Evolutionary conservation across 2,329 filamentous ascomycete species (phyloP), one percentile per base, ranked within the genome.

Genomic region (Scytalidium lignicola): DNA sequence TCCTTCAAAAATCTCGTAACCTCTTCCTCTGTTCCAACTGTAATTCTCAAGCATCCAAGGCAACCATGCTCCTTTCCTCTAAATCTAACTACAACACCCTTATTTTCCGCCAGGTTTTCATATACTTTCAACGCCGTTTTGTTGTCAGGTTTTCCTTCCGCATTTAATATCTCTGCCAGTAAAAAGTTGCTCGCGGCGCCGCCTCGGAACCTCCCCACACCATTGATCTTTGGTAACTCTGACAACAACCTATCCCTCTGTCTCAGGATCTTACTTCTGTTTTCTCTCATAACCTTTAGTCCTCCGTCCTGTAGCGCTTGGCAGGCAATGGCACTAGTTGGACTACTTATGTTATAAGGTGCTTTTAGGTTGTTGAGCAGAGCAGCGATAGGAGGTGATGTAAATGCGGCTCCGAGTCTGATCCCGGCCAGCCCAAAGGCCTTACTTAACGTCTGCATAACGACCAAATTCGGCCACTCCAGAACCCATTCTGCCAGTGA

Each of bases 401-500:
- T 80, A 65, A 96, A 99, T 1, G 89, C 90, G 7, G 84, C 88
- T 43, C 93, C 93, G 1, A 99, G 77, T 15, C 93, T 79, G 64
- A 99, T 96, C 45, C 92, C 93, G 3, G 93, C 93, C 63, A 99
- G 80, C 22, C 93, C 93, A 64, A 99, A 99, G 0, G 90, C 93
- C 69, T 99, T 99, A 62, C 88, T 95, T n/a, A 97, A 78, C 1
- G 93, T 99, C 74, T 99, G 93, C 88, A 97, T 90, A 50, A 99
- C 91, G 17, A 96, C 90, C 21, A 99, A 76, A 68, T 99, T 99
- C 45, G 92, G 91, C 82, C 88, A 95, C 62, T 96, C 90, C 29
- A 80, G 76, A 1, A 95, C 91, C 86, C 89, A 95, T 69, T 95
- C 88, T 21, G 93, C 92, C 21, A 97, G 78, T 57, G 88, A 95